Evolutionary conservation across 164 flowering plant genomes (phyloP), one percentile per base, ranked within the genome.

Genomic region (Sextonia rubra): DNA sequence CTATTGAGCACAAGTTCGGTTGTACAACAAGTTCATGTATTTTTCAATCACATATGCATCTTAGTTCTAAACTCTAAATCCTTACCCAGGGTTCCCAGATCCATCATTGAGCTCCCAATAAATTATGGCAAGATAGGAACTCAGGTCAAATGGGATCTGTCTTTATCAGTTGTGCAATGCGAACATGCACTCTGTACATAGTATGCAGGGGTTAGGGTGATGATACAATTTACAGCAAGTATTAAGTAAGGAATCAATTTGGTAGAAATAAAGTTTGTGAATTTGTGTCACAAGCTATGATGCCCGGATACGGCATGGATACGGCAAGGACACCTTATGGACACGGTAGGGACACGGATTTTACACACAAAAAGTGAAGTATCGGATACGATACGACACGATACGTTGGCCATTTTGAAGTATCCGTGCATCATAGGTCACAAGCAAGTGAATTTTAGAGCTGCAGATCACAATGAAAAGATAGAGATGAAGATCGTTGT

Each of bases 51-150:
- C 2, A 27, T 12, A 30, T 15, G 18, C 71, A 69, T 32, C 37
- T 5, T 8, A 37, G 44, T 37, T 37, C 11, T 37, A 37, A 37
- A 37, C 2, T 56, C 22, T 22, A 23, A 70, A 71, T 23, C 63
- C 85, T 83, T 82, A 94, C 98, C 99, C 98, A 73, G 97, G 86
- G 77, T 30, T 78, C 23, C 90, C 92, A 48, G 87, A 86, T 67
- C 97, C 92, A 83, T 89, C 91, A 79, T 86, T 81, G 61, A 66
- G 75, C 70, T 82, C 82, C 99, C 99, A 93, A 58, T 74, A 83
- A 65, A 95, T 69, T 63, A 80, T 81, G 23, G 94, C 96, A 69
- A 96, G 89, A 77, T 92, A n/a, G 99, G 77, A 87, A 95, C 79
- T 91, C 97, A 44, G 86, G 89, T 70, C 98, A 83, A 37, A 76